Base-by-base conservation (phyloP, 2,329 filamentous ascomycete genomes). In the Neonectria magnoliae region DNA sequence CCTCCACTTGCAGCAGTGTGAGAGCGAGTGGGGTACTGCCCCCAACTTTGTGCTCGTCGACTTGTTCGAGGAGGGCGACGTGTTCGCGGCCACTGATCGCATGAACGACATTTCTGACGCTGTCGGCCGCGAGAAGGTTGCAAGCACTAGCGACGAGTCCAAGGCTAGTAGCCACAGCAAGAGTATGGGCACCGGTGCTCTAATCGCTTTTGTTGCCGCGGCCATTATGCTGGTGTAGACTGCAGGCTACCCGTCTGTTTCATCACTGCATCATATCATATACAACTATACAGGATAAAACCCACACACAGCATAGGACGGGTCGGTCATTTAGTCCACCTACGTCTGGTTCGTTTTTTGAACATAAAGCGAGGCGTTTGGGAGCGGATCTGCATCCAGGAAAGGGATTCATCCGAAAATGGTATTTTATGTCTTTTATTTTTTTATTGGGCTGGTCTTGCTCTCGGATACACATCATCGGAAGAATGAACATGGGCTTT, bases 31-130 rank as follows among this genome's bases (percentile, higher is more conserved):
- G 82, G 84, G 85, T n/a, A 78, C 81, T 29, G 81, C 84, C 54
- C 91, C 93, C n/a, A 89, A 84, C 3, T 94, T 93, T 71, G 84
- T 93, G 20, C 83, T 96, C 10, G 91, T 95, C 1, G 93, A 97
- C 78, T 95, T 93, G 77, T 94, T 90, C 77, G 90, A 93, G 76
- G 84, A 89, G 64, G 92, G 90, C 0, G 88, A 90, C 0, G 87
- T 91, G 33, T 87, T 96, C 59, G 82, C 84, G 7, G 89, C 90
- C 0, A 90, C 91, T 2, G 93, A 96, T 78, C 78, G 73, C 50
- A 77, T 93, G 73, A 95, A 95, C 76, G 82, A 80, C 9, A 78
- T 89, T 60, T 79, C 74, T 7, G 72, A 76, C 41, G 70, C 79
- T 13, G 75, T 73, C 2, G 82, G 82, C 9, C 77, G 82, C 14